Evolutionary conservation across 441 rosid species (phyloP).

Genomic region (Flueggea neowawraea): DNA sequence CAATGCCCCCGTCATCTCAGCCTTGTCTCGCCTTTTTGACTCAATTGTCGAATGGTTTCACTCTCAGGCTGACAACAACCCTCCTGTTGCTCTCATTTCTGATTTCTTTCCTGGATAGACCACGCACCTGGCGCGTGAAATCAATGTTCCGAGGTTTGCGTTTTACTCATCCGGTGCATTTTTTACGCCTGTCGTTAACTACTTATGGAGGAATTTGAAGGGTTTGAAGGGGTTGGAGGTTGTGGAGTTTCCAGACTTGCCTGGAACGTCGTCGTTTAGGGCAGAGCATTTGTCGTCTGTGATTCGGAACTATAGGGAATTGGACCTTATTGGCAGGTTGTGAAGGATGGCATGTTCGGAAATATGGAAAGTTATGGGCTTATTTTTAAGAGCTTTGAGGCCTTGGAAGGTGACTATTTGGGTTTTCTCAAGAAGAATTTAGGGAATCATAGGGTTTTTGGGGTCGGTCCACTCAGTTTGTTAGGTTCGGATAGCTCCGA

Average conservation of each 20-base stretch:
- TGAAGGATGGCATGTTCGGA: constrained; percentile 21
- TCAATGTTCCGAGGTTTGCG: constrained; percentile 39
- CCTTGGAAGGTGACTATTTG: constrained; percentile 33
- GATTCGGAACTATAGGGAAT: constrained; percentile 19
- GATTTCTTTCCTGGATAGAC: constrained; percentile 78
- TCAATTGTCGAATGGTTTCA: constrained; percentile 33
- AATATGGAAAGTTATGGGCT: constrained; percentile 35
- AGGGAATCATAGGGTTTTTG: constrained; percentile 34
- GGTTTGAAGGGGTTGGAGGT: constrained; percentile 9
- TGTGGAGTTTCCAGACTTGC: constrained; percentile 35
- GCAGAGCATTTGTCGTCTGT: constrained; percentile 42
- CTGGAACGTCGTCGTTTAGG: constrained; percentile 34
- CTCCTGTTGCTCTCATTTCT: constrained; percentile 61
- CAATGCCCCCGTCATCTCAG: constrained; percentile 26
- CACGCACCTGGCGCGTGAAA: constrained; percentile 23
- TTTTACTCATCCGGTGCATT: constrained; percentile 39
- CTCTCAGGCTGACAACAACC: too few species aligned
- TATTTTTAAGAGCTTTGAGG: constrained; percentile 37
- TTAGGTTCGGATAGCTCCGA: constrained; percentile 18
- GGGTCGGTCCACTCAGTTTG: constrained; percentile 43
- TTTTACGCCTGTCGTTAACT: constrained; percentile 19
- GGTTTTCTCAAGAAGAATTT: constrained; percentile 22
- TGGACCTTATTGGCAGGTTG: constrained; percentile 23
- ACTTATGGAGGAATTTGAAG: constrained; percentile 23
- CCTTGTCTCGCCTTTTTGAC: constrained; percentile 35